Percentiles rank a stretch among this genome's conserved stretches.
phyloP scores from a whole-genome alignment of 1,284 basidiomycete species.

The Fomitopsis schrenkii region DNA sequence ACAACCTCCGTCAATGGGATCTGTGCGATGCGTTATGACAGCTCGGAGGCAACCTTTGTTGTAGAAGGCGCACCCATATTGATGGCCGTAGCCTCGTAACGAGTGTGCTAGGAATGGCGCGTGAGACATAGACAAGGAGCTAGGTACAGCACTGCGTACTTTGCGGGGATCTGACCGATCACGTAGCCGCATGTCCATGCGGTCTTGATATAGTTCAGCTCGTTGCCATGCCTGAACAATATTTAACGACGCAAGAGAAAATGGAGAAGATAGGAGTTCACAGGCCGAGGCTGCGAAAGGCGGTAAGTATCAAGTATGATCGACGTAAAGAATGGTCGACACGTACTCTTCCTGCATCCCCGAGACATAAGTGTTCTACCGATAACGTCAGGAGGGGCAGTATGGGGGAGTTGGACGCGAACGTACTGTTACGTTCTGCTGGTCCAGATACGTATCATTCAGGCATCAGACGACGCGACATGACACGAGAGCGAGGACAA shows the following conservation, averaged over 20 bases:
- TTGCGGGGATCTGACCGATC: constrained; percentile 38
- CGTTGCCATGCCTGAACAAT: constrained; percentile 30
- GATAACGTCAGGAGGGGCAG: not conserved
- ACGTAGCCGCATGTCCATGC: constrained; percentile 41
- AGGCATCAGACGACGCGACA: constrained; percentile 7
- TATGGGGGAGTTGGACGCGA: not conserved
- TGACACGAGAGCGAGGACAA: constrained; percentile 1
- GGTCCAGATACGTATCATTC: constrained; percentile 33
- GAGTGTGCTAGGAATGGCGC: constrained; percentile 24
- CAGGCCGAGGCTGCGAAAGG: constrained; percentile 22
- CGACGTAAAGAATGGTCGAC: not conserved
- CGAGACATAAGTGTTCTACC: constrained; percentile 39
- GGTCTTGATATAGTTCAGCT: constrained; percentile 39
- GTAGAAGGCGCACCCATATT: constrained; percentile 28
- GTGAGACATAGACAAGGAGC: not conserved
- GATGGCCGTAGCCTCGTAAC: constrained; percentile 36
- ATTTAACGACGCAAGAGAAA: not conserved
- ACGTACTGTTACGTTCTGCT: constrained; percentile 37
- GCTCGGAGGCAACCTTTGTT: too few species aligned
- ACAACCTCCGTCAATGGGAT: constrained; percentile 37
- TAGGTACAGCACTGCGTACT: constrained; percentile 19
- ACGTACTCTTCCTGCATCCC: constrained; percentile 39
- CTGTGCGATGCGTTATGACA: constrained; percentile 10
- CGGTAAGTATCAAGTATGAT: not conserved
- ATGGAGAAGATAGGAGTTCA: constrained; percentile 5